These are phyloP conservation scores for Penicillium canescens DNA, from an alignment of 495 filamentous ascomycete genomes.

Conservation along the genomic window DNA sequence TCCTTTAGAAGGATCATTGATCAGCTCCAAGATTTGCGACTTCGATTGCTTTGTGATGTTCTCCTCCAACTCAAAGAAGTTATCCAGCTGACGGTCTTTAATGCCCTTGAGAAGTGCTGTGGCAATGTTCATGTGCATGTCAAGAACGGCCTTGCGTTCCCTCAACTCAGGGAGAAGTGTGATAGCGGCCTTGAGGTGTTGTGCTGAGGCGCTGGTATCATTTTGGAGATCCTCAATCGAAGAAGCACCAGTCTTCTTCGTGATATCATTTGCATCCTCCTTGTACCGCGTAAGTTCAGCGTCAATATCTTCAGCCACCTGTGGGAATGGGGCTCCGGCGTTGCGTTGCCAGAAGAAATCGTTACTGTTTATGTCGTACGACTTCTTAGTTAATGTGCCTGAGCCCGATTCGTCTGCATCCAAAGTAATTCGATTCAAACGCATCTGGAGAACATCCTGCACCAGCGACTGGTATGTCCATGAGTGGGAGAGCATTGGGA, in stretches of 20 bases:
- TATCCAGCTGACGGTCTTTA: conserved; percentile 92
- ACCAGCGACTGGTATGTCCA: conserved; percentile 99
- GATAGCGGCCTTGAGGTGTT: conserved; percentile 94
- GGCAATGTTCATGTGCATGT: conserved; percentile 99
- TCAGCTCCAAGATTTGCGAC: conserved; percentile 81
- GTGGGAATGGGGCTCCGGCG: conserved; percentile 88
- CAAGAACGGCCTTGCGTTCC: conserved; percentile 85
- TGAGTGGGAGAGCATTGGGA: conserved; percentile 98
- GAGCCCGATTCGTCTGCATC: conserved; percentile 78
- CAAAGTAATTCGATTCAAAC: conserved; percentile 93
- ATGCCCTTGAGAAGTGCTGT: conserved; percentile 83
- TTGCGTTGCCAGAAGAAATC: conserved; percentile 99
- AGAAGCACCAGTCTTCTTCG: conserved; percentile 89
- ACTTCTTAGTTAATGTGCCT: conserved; percentile 71
- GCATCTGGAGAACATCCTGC: conserved; percentile 91
- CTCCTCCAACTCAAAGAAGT: conserved; percentile 95
- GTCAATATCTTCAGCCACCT: conserved; percentile 96
- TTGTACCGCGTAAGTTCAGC: conserved; percentile 90
- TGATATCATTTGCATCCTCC: conserved; percentile 92
- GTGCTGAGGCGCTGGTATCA: conserved; percentile 82
- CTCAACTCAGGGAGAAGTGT: conserved; percentile 88
- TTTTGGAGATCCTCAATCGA: conserved; percentile 93
- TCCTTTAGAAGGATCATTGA: conserved; percentile 79
- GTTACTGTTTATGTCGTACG: conserved; percentile 84
- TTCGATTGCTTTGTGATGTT: conserved; percentile 92